Percentiles rank a stretch among this genome's conserved stretches.
phyloP scores from a whole-genome alignment of 805 yeast genomes.

The Nakazawaea peltata region DNA sequence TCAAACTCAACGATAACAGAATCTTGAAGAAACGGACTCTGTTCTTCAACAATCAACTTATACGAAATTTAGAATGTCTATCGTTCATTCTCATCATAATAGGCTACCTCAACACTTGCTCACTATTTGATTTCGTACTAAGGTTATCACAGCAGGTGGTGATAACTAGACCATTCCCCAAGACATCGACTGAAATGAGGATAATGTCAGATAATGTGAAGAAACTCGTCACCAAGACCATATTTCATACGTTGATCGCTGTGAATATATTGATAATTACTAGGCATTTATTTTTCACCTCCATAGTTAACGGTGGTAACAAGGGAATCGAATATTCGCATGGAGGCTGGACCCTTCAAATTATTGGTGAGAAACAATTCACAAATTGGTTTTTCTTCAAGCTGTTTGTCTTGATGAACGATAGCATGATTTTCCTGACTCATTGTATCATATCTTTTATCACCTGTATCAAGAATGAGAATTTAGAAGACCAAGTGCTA shows the following conservation, averaged over 20 bases:
- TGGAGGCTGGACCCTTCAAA: slow-evolving; percentile 32
- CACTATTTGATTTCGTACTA: slow-evolving; percentile 23
- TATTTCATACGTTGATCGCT: slow-evolving; percentile 18
- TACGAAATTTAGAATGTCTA: slow-evolving; percentile 23
- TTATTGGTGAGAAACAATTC: slow-evolving; percentile 36
- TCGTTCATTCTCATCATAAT: slow-evolving; percentile 30
- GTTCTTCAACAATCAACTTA: slow-evolving; percentile 28
- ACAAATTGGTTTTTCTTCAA: slow-evolving; percentile 18
- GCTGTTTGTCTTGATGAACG: slow-evolving; percentile 20
- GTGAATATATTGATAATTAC: slow-evolving; percentile 21
- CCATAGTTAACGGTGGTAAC: slow-evolving; percentile 16
- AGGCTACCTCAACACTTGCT: slow-evolving; percentile 33
- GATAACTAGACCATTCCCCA: slow-evolving; percentile 32
- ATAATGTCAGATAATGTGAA: slow-evolving; percentile 15
- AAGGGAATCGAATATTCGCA: slow-evolving; percentile 19
- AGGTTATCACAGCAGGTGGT: slow-evolving; percentile 30
- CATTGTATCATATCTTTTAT: slow-evolving; percentile 24
- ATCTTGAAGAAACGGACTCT: slow-evolving; percentile 34
- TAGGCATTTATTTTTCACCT: slow-evolving; percentile 27
- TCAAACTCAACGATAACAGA: slow-evolving; percentile 30
- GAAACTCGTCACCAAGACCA: slow-evolving; percentile 21
- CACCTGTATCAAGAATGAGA: slow-evolving; percentile 22
- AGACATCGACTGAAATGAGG: slow-evolving; percentile 18
- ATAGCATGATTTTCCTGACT: slow-evolving; percentile 19
- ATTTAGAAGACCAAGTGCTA: slow-evolving; percentile 18